phyloP scores from a whole-genome alignment of 345 rosid species.

The Rhodamnia argentea region DNA sequence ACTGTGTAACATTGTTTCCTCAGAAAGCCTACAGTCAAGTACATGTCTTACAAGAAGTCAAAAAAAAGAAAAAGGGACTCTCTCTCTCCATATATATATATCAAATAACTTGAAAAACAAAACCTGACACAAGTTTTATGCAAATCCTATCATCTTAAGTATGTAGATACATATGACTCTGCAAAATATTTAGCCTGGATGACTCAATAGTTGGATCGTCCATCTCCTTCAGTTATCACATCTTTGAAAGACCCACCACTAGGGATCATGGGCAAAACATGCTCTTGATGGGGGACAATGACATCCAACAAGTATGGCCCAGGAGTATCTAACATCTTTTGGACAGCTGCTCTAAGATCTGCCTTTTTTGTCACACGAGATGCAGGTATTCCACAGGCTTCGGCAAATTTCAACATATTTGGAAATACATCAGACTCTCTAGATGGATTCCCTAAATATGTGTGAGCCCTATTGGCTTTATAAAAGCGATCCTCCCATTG shows the following conservation, averaged over 20 bases:
- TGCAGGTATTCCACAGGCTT: slow-evolving; percentile 80
- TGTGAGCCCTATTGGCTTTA: slow-evolving; percentile 92
- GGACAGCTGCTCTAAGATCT: slow-evolving; percentile 63
- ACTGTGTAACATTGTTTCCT: background rate
- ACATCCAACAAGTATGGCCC: slow-evolving; percentile 93
- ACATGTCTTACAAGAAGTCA: background rate
- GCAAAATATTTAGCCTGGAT: background rate
- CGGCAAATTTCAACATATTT: slow-evolving; percentile 75
- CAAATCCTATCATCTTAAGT: background rate
- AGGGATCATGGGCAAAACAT: slow-evolving; percentile 95
- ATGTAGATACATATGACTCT: background rate
- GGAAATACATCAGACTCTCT: slow-evolving; percentile 74
- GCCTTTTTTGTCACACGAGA: slow-evolving; percentile 66
- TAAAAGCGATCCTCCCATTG: slow-evolving; percentile 98
- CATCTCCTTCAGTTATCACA: slow-evolving; percentile 85
- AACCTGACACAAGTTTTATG: background rate
- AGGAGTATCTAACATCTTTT: slow-evolving; percentile 84
- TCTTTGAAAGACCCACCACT: slow-evolving; percentile 91
- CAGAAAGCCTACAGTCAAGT: background rate
- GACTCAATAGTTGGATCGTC: slow-evolving; percentile 52
- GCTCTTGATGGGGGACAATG: slow-evolving; percentile 93
- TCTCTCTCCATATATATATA: no score
- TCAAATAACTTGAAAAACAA: background rate
- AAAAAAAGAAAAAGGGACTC: background rate
- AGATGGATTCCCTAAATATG: slow-evolving; percentile 78